These are phyloP conservation scores for Lagenidium sp. DNA, from an alignment of 352 stramenopile species.

Conservation along the genomic window DNA sequence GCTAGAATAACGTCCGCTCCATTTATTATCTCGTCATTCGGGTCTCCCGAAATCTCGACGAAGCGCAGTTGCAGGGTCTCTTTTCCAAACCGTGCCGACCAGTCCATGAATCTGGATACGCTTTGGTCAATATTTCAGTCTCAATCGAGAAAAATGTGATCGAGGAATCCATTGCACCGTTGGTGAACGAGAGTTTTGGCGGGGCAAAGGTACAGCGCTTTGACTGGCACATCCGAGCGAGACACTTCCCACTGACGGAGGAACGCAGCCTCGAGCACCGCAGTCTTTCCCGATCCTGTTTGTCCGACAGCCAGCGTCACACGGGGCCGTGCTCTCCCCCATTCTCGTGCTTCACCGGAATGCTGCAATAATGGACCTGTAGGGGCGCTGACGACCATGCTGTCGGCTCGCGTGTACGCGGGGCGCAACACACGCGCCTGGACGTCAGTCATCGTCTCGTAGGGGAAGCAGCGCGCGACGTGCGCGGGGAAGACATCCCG, in stretches of 20 bases:
- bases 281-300: conserved; percentile 36
- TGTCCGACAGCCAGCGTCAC: not conserved
- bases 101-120: conserved; percentile 31
- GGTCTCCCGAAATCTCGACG: conserved; percentile 21
- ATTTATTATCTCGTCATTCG: conserved; percentile 5
- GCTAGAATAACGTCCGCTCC: conserved; percentile 22
- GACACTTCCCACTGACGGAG: conserved; percentile 18
- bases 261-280: conserved; percentile 34
- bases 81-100: conserved; percentile 24
- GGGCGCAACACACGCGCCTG: conserved; percentile 26
- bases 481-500: conserved; percentile 22
- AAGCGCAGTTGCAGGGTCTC: conserved; percentile 22
- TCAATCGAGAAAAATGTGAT: too few species aligned
- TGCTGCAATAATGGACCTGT: conserved; percentile 29
- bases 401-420: conserved; percentile 19
- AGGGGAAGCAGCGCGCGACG: conserved; percentile 30
- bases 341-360: not conserved
- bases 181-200: conserved; percentile 38
- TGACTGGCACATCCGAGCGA: conserved; percentile 3
- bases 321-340: not conserved
- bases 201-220: conserved; percentile 35
- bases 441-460: conserved; percentile 29
- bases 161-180: too few species aligned
- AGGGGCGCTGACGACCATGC: conserved; percentile 32
- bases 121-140: too few species aligned